Base-by-base conservation (phyloP, 2,329 filamentous ascomycete genomes). In the Sporothrix humicola region DNA sequence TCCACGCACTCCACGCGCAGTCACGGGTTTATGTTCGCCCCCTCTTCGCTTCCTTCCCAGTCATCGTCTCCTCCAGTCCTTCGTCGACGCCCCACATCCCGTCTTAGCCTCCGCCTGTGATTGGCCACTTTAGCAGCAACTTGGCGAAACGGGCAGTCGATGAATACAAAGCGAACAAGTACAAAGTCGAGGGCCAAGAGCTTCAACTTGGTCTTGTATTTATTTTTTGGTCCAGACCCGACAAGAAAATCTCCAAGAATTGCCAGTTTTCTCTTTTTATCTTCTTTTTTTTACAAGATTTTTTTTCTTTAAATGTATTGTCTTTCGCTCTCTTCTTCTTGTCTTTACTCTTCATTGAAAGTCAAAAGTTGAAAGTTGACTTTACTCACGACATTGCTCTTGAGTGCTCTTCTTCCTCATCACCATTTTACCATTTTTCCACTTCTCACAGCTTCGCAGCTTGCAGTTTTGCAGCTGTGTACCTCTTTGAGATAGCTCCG, bases 71-170 rank as follows among this genome's bases (percentile, higher is more conserved):
- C 9, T 23, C 23, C 46, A 26, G 46, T 12, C 17, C 20, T 31
- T 58, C 0, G 5, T 15, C 10, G 9, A 23, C n/a, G 37, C 59
- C 37, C 59, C 59, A 65, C 37, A 50, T 17, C 7, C 20, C 44
- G 63, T 48, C 63, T 66, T 66, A 66, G 44, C 63, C 7, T 12
- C 26, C 42, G 13, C 12, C 20, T 50, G 2, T 69, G 23, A 69
- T 69, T 69, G 66, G 66, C 66, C 66, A 69, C 66, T 69, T 69
- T 69, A 42, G 10, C 66, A 69, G 66, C 66, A 69, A 69, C 46
- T 52, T 13, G 26, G 66, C 66, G 23, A 54, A 42, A 42, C 66
- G 46, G 13, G 46, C 66, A 54, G 37, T 10, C 9, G 23, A 50
- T 20, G 48, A 37, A 54, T 52, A 31, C 65, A 54, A 69, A 54